These are phyloP conservation scores for Microglena sp. DNA, from an alignment of 139 green algal species.

Conservation along the genomic window DNA sequence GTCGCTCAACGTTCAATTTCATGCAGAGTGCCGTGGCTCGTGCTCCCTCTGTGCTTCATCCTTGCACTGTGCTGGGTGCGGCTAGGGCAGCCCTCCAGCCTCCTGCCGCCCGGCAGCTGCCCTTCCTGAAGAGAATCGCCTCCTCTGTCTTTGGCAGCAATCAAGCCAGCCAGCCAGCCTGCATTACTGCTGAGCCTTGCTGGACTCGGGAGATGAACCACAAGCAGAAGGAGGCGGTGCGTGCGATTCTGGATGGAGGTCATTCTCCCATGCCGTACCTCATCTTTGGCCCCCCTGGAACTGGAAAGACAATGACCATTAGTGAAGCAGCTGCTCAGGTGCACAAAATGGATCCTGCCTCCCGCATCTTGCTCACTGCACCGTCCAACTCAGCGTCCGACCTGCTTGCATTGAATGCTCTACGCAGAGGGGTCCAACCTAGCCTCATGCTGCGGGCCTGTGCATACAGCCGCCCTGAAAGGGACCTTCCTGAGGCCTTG, in stretches of 20 bases:
- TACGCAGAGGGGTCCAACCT: slow-evolving; percentile 5
- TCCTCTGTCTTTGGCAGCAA: too few relatives aligned
- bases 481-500: slow-evolving; percentile 1
- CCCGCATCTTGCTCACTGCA: slow-evolving; percentile 22
- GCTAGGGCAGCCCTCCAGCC: too few relatives aligned
- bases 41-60: background rate
- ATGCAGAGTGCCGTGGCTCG: slow-evolving; percentile 22
- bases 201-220: too few relatives aligned
- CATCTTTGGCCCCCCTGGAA: slow-evolving; percentile 38
- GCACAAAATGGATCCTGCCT: background rate
- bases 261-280: slow-evolving; percentile 30
- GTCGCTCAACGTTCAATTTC: slow-evolving; percentile 25
- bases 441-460: slow-evolving; percentile 6
- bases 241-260: slow-evolving; percentile 13
- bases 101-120: too few relatives aligned
- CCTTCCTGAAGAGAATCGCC: too few relatives aligned
- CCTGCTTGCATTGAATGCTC: slow-evolving; percentile 21
- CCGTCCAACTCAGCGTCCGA: slow-evolving; percentile 39
- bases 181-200: too few relatives aligned
- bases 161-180: too few relatives aligned
- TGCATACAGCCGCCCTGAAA: slow-evolving; percentile 7
- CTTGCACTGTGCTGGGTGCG: too few relatives aligned
- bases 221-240: slow-evolving; percentile 27
- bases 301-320: slow-evolving; percentile 32
- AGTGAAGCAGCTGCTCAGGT: slow-evolving; percentile 37